Percentiles rank a stretch among this genome's conserved stretches.
Evolutionary conservation across 768 basidiomycete species (phyloP).

Genomic region (Amanita thiersii): DNA sequence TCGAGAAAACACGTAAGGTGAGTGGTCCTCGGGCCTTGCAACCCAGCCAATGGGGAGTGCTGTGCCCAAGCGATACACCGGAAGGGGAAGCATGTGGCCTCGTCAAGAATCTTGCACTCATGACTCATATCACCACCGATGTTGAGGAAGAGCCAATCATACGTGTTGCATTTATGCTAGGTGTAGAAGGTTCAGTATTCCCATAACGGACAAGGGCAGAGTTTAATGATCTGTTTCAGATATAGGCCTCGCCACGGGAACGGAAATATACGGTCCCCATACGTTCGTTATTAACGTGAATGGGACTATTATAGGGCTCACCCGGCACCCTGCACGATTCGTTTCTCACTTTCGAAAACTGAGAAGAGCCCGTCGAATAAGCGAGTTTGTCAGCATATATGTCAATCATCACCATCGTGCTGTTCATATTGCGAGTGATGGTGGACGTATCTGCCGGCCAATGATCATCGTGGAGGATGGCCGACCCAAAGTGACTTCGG

Average conservation of each 20-base stretch:
- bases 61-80: slow-evolving; percentile 97
- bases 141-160: slow-evolving; percentile 94
- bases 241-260: slow-evolving; percentile 85
- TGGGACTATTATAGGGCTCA: slow-evolving; percentile 91
- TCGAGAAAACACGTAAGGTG: slow-evolving; percentile 98
- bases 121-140: slow-evolving; percentile 99
- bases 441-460: slow-evolving; percentile 95
- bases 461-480: slow-evolving; percentile 93
- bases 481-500: slow-evolving; percentile 63
- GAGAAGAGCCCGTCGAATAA: slow-evolving; percentile 83
- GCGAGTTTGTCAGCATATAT: slow-evolving; percentile 95
- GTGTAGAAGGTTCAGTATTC: slow-evolving; percentile 73
- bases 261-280: slow-evolving; percentile 90
- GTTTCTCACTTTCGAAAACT: slow-evolving; percentile 88
- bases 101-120: slow-evolving; percentile 96
- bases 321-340: slow-evolving; percentile 77
- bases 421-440: slow-evolving; percentile 95
- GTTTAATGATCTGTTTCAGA: slow-evolving; percentile 38
- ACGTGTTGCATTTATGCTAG: slow-evolving; percentile 87
- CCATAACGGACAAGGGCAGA: too few relatives aligned
- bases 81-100: slow-evolving; percentile 99
- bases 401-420: slow-evolving; percentile 93
- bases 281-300: slow-evolving; percentile 97
- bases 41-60: slow-evolving; percentile 98
- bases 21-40: slow-evolving; percentile 95